Percentiles rank a stretch among this genome's conserved stretches.
These are phyloP conservation scores for Fragosphaeria purpurea DNA, from an alignment of 2,329 filamentous ascomycete genomes.

Conservation along the genomic window DNA sequence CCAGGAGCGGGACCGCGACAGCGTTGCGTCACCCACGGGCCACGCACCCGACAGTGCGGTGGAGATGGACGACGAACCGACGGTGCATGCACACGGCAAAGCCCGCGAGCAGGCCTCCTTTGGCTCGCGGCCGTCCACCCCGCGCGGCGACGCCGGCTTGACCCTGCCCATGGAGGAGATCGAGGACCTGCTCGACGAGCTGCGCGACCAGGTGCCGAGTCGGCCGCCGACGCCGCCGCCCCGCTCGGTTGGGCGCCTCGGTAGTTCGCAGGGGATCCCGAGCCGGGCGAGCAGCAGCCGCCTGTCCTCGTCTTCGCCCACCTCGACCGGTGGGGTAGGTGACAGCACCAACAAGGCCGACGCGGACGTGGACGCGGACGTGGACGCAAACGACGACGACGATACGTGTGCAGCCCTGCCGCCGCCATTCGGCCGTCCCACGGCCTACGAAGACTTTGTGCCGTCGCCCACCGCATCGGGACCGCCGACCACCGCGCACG, in stretches of 20 bases:
- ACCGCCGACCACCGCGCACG: too few species aligned
- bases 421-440: too few species aligned
- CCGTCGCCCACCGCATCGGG: too few species aligned
- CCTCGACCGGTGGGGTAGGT: not conserved
- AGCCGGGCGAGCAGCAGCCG: not conserved
- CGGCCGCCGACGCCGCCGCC: slow-evolving; percentile 20
- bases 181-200: slow-evolving; percentile 21
- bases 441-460: not conserved
- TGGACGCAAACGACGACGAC: too few species aligned
- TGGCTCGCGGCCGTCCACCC: slow-evolving; percentile 7
- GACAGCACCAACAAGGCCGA: too few species aligned
- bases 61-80: slow-evolving; percentile 23
- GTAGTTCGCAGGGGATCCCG: not conserved
- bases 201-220: slow-evolving; percentile 15
- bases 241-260: slow-evolving; percentile 11
- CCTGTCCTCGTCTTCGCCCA: not conserved
- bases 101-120: not conserved
- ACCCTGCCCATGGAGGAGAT: slow-evolving; percentile 20
- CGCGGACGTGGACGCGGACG: too few species aligned
- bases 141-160: slow-evolving; percentile 1
- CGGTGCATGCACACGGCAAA: not conserved
- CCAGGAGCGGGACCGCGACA: too few species aligned
- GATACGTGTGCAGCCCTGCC: too few species aligned
- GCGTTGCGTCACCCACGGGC: slow-evolving; percentile 20
- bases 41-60: slow-evolving; percentile 32